Base-by-base conservation (phyloP, 805 yeast species). In the Pichia cephalocereana region DNA sequence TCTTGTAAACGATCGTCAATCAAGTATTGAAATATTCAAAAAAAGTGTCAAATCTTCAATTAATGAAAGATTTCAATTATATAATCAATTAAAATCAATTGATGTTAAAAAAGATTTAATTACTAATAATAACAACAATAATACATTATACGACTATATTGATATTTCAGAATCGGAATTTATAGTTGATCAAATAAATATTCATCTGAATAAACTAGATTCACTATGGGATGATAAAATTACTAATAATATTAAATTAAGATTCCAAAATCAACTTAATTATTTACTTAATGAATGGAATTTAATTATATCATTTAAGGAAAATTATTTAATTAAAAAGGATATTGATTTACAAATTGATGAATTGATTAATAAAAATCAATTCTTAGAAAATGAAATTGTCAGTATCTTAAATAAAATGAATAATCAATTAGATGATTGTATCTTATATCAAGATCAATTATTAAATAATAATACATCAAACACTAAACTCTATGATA, bases 361-460 rank as follows among this genome's bases (percentile, higher is more conserved):
- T 19, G 54, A 52, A 19, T 48, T 65, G 8, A 45, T 70, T 19
- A 58, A 57, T 2, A 77, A 75, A 46, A 79, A 76, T 51, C 56
- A 65, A 15, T 67, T 70, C 2, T 58, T 79, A 44, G 95, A 87
- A 46, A 71, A 74, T 49, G 93, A 84, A 46, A 71, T 87, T 64
- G 95, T 86, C 0, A 72, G 75, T 2, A 69, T 83, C 17, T 67
- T 90, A 34, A 81, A 79, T 48, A 78, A 89, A 57, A 68, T 89
- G 43, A 83, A 96, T 11, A 78, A 77, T 46, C 96, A 89, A 65
- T 87, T 81, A 57, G 96, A 89, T 62, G 88, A 86, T 59, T 85
- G 95, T 55, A 56, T 67, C 12, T 66, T 75, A 78, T 10, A 58
- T 68, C 3, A 64, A 65, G 6, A 51, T 69, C 23, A 27, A 23